Conservation (phyloP, 306 rosid species). For the Casuarina equisetifolia region DNA sequence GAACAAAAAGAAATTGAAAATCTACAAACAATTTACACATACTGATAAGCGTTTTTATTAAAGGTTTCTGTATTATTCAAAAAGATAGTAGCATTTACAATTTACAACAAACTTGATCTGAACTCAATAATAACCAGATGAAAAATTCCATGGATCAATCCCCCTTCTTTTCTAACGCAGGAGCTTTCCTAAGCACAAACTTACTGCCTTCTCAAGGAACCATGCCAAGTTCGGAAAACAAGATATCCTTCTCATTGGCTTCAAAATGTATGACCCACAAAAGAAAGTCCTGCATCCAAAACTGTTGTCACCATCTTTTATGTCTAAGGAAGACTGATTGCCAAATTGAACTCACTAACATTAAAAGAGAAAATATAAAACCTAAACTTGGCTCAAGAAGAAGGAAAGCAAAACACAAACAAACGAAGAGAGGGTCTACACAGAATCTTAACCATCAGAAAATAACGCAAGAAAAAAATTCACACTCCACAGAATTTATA, state of each 20-base stretch:
- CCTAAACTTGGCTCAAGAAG: too few species aligned
- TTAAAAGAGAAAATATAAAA: too few species aligned
- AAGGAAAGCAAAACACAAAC: too few species aligned
- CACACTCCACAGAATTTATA: background rate
- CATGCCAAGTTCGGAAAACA: conserved; percentile 25
- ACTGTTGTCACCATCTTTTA: conserved; percentile 26
- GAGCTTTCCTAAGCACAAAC: conserved; percentile 31
- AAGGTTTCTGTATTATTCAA: background rate
- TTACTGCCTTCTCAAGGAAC: conserved; percentile 8
- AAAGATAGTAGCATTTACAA: background rate
- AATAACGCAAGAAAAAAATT: too few species aligned
- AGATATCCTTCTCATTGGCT: conserved; percentile 13
- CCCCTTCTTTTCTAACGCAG: conserved; percentile 27
- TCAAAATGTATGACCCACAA: conserved; percentile 29
- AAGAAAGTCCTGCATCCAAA: conserved; percentile 33
- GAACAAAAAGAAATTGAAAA: background rate
- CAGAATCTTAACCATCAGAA: too few species aligned
- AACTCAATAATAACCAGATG: background rate
- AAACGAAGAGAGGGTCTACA: background rate
- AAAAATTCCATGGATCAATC: background rate
- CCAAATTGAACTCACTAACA: too few species aligned
- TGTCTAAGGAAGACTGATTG: background rate
- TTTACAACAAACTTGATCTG: background rate
- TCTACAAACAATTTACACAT: background rate
- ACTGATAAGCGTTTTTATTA: background rate